Base-by-base conservation (phyloP, 2,329 filamentous ascomycete species). In the Capronia epimyces region DNA sequence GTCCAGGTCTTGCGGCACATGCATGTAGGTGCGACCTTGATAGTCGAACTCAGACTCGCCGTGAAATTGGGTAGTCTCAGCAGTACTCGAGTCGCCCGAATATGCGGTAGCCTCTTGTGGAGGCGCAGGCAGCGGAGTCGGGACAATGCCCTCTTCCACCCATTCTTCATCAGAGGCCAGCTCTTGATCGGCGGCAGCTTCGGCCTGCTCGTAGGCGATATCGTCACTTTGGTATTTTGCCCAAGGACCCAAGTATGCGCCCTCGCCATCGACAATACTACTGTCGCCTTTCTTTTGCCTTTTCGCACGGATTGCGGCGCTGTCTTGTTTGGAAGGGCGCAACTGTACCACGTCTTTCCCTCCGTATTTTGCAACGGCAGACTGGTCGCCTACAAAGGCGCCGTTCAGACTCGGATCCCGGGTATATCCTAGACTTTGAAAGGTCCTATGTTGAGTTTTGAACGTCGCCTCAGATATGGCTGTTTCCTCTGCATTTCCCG, bases 11-110 rank as follows among this genome's bases (percentile, higher is more conserved):
- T 89, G 89, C 2, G 93, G 93, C 40, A 97, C 78, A 70, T 98
- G 93, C 91, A 98, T 96, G 67, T 95, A 98, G 27, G 91, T 95
- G 59, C 93, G 79, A 42, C 93, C 93, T 67, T 94, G 87, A 72
- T 98, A 98, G 68, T 98, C 93, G 74, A 83, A 85, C 70, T 93
- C 76, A 65, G 87, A 77, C 34, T 79, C 78, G 56, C 90, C 93
- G 64, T 95, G 86, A 71, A 97, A 98, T 39, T 83, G 84, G 37
- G 85, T 89, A 46, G 85, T 93, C 72, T 98, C 93, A 21, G 80
- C 80, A 52, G 80, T 77, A 6, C 87, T 77, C 7, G 83, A 73
- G 10, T 83, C 59, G 57, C 73, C 70, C 31, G 70, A 69, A 59
- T 78, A 78, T 46, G 71, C 73, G 9, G 74, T 77, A 4, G 73